These are phyloP conservation scores for Calonectria pauciramosa DNA, from an alignment of 2,329 filamentous ascomycete species.

Conservation along the genomic window DNA sequence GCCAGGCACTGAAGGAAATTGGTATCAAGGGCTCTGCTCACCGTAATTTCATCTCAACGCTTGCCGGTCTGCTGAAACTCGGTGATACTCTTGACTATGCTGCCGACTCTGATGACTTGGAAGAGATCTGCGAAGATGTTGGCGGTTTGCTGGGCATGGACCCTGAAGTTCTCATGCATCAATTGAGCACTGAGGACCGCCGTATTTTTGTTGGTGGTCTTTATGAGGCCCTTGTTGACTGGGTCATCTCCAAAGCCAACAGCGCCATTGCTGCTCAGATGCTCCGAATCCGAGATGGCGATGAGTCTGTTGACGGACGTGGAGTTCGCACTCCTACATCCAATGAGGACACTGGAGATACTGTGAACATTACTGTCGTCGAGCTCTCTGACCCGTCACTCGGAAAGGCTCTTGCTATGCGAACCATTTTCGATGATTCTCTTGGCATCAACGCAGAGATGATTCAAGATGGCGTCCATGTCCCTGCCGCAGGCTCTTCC, in stretches of 20 bases:
- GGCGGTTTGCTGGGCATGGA: conserved; percentile 88
- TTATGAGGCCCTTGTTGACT: conserved; percentile 95
- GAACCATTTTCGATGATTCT: conserved; percentile 92
- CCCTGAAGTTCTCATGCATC: conserved; percentile 82
- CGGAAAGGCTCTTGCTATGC: conserved; percentile 89
- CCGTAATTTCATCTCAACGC: conserved; percentile 85
- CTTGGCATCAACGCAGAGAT: conserved; percentile 96
- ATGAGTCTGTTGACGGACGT: conserved; percentile 76
- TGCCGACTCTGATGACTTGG: conserved; percentile 86
- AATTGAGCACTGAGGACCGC: conserved; percentile 88
- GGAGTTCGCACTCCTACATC: conserved; percentile 75
- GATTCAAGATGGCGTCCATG: conserved; percentile 93
- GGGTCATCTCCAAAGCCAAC: conserved; percentile 92
- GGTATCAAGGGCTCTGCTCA: conserved; percentile 91
- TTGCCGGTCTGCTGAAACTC: conserved; percentile 90
- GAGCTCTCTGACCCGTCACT: conserved; percentile 86
- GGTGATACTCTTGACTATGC: conserved; percentile 90
- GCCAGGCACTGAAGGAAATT: conserved; percentile 87
- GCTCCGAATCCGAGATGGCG: conserved; percentile 73
- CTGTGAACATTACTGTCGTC: conserved; percentile 89
- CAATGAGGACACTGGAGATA: conserved; percentile 81
- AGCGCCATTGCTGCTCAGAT: conserved; percentile 85
- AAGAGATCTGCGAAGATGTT: conserved; percentile 91
- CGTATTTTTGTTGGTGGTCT: conserved; percentile 86
- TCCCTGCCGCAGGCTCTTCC: conserved; percentile 80